Evolutionary conservation across 768 basidiomycete genomes (phyloP).

Genomic region (Solioccasus polychromus): DNA sequence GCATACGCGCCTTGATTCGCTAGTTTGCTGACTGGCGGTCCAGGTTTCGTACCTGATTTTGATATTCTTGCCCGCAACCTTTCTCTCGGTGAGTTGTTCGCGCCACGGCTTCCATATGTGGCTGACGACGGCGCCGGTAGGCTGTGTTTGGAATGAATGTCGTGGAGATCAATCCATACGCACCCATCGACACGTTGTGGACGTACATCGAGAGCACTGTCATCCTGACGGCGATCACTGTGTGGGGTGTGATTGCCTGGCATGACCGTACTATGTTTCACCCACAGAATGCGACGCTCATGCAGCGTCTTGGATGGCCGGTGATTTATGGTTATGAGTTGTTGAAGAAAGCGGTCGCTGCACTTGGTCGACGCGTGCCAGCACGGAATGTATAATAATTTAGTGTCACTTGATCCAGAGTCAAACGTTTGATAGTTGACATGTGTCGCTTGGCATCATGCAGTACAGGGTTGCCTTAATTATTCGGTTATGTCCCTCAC

Average conservation of each 20-base stretch:
- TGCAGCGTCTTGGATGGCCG: conserved; percentile 23
- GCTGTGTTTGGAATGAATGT: conserved; percentile 30
- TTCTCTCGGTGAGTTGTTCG: conserved; percentile 29
- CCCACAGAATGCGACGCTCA: background rate
- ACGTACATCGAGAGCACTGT: conserved; percentile 44
- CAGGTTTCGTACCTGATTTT: conserved; percentile 59
- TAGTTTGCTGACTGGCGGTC: no score
- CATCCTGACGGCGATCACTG: conserved; percentile 47
- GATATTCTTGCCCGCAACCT: conserved; percentile 58
- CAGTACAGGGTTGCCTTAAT: no score
- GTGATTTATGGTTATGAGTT: background rate
- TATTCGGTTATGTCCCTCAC: no score
- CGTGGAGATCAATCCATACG: conserved; percentile 27
- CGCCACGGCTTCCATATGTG: no score
- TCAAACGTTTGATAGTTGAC: no score
- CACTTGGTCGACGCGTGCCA: no score
- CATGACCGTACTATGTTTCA: conserved; percentile 34
- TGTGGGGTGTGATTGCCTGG: conserved; percentile 56
- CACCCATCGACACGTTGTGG: conserved; percentile 31
- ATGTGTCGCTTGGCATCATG: no score
- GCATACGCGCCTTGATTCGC: no score
- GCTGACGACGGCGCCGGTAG: conserved; percentile 24
- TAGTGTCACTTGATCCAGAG: no score
- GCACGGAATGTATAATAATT: no score
- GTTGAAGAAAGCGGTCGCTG: background rate